These are phyloP conservation scores for Pseudocercospora musae DNA, from an alignment of 2,329 filamentous ascomycete species.

Conservation along the genomic window DNA sequence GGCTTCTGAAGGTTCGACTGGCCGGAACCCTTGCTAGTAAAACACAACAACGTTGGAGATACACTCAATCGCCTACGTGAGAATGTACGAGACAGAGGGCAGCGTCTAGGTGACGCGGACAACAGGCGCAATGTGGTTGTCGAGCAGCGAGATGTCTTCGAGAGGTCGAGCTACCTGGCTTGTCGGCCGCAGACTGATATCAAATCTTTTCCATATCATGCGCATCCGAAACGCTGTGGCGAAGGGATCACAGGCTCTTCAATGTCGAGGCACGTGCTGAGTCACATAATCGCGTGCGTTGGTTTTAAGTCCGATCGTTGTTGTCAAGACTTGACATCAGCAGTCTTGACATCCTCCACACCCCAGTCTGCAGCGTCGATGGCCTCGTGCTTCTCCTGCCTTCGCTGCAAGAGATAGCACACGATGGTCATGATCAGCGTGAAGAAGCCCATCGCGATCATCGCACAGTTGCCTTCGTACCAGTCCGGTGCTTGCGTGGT, in stretches of 20 bases:
- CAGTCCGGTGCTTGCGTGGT: slow-evolving; percentile 28
- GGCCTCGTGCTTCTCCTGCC: slow-evolving; percentile 24
- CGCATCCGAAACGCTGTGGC: neutral
- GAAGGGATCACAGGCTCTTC: neutral
- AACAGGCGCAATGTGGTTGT: neutral
- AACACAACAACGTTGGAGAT: neutral
- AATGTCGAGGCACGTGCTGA: neutral
- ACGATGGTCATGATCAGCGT: slow-evolving; percentile 24
- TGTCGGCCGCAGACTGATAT: neutral
- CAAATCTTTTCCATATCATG: neutral
- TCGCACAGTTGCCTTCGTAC: slow-evolving; percentile 27
- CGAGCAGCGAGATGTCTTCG: neutral
- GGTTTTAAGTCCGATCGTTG: neutral
- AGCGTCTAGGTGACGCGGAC: neutral
- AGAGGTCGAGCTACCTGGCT: neutral
- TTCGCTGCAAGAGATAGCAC: slow-evolving; percentile 21
- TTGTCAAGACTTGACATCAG: neutral
- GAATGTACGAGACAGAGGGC: neutral
- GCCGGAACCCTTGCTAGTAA: neutral
- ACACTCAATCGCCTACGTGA: neutral
- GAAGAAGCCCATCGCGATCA: slow-evolving; percentile 30
- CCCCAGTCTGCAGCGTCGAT: slow-evolving; percentile 2
- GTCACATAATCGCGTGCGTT: neutral
- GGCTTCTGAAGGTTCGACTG: neutral
- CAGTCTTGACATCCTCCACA: neutral